phyloP scores from a whole-genome alignment of 1,284 basidiomycete species.

The Termitomyces sp. region DNA sequence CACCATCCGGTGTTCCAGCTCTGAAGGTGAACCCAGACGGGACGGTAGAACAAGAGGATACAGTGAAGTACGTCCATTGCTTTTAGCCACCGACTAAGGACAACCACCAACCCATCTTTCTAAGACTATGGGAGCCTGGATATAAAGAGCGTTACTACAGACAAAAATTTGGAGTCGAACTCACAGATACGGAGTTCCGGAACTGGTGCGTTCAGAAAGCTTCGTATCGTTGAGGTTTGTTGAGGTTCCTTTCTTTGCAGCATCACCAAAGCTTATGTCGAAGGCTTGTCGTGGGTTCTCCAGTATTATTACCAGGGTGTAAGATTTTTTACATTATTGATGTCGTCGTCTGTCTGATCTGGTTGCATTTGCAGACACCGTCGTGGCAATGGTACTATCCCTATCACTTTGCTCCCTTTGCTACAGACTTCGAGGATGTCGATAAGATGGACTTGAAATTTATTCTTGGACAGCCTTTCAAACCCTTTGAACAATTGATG shows the following conservation, averaged over 20 bases:
- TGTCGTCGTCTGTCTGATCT: slow-evolving; percentile 7
- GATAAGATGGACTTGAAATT: slow-evolving; percentile 79
- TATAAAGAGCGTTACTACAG: slow-evolving; percentile 95
- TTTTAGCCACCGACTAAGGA: neutral
- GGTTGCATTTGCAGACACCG: slow-evolving; percentile 56
- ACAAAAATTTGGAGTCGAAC: slow-evolving; percentile 86
- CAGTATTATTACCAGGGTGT: slow-evolving; percentile 99
- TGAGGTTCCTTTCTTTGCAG: slow-evolving; percentile 34
- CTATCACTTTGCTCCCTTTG: slow-evolving; percentile 98
- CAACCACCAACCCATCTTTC: slow-evolving; percentile 7
- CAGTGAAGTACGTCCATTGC: slow-evolving; percentile 68
- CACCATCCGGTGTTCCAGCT: slow-evolving; percentile 31
- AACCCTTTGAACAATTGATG: slow-evolving; percentile 97
- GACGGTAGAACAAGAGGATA: slow-evolving; percentile 89
- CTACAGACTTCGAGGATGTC: slow-evolving; percentile 87
- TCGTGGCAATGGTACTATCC: slow-evolving; percentile 99
- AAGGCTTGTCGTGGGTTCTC: slow-evolving; percentile 95
- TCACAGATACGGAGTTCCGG: slow-evolving; percentile 69
- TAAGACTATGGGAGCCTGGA: slow-evolving; percentile 88
- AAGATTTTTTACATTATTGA: slow-evolving; percentile 23
- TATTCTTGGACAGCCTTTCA: slow-evolving; percentile 82
- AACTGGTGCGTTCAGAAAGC: slow-evolving; percentile 44
- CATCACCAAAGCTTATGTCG: slow-evolving; percentile 81
- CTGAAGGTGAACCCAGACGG: slow-evolving; percentile 84
- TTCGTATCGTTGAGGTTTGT: neutral